Base-by-base conservation (phyloP, 208 protist species). In the Tritrichomonas musculus region DNA sequence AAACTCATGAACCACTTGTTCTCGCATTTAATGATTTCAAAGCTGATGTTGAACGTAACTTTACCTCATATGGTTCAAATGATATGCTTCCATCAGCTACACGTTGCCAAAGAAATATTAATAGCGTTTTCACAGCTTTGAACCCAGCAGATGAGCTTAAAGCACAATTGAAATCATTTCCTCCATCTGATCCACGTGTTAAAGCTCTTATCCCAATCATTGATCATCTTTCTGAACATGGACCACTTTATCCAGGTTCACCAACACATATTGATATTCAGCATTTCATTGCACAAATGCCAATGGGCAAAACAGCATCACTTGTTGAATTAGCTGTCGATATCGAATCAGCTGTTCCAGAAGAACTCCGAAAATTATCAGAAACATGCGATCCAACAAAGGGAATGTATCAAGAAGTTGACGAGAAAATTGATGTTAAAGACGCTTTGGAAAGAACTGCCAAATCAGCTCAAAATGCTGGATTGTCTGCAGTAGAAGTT, bases 261-360 rank as follows among this genome's bases (percentile, higher is more conserved):
- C 14, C 41, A n/a, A 88, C 77, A 53, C 77, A 88, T 44, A 30
- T 88, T 30, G 77, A 88, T 20, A 33, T 88, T 39, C 47, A 53
- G 20, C 8, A 33, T 1, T 88, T 88, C 47, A 88, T 88, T 30
- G 27, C 47, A 47, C 77, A 88, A 30, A 88, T 88, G 77, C 25
- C 77, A 33, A n/a, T 57, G 20, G 77, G n/a, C 5, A 60, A 53
- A 47, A 88, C 77, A 39, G 41, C 44, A 47, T 57, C 77, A 57
- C 47, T 88, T 39, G 27, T 88, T 50, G 77, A 88, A 39, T 53
- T 88, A 9, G 77, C 77, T 17, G 53, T 88, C 30, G 57, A 13
- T 39, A 20, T 88, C 27, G 77, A 88, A 50, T 88, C 77, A 17
- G 8, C 53, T 88, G 77, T 88, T 57, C 77, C 77, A 39, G 77